A percentile compares a stretch with the other conserved stretches of the same genome.
Conservation (phyloP, 2,329 filamentous ascomycete species). For the Sporothrix dimorphospora region DNA sequence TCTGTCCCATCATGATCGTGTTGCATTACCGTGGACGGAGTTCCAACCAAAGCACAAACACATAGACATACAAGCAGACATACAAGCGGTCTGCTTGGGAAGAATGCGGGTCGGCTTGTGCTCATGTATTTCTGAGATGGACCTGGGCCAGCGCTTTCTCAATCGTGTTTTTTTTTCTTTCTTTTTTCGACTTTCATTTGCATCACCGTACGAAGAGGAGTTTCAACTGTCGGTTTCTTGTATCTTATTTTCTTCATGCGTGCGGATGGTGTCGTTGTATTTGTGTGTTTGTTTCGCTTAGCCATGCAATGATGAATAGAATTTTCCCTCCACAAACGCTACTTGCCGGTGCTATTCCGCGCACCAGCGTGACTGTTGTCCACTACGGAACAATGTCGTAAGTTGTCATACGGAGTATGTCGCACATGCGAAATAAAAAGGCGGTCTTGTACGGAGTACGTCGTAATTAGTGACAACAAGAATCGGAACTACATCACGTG, state of each 20-base stretch:
- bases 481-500: neutral
- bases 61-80: no score
- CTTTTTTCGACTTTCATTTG: neutral
- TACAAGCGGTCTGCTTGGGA: no score
- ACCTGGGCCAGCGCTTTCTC: no score
- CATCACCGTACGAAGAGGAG: constrained; percentile 1
- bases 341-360: neutral
- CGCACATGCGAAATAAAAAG: no score
- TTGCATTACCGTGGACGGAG: no score
- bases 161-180: neutral
- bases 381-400: no score
- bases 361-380: neutral
- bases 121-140: no score
- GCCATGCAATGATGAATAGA: neutral
- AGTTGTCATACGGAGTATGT: no score
- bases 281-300: neutral
- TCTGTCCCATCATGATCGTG: no score
- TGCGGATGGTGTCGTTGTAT: neutral
- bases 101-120: no score
- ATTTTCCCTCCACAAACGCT: neutral
- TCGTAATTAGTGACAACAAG: neutral
- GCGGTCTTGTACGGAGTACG: no score
- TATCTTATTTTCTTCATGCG: neutral
- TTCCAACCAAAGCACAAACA: no score
- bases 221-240: neutral